Conservation (phyloP, 108 stramenopile genomes). For the Fragilariopsis cylindrus region DNA sequence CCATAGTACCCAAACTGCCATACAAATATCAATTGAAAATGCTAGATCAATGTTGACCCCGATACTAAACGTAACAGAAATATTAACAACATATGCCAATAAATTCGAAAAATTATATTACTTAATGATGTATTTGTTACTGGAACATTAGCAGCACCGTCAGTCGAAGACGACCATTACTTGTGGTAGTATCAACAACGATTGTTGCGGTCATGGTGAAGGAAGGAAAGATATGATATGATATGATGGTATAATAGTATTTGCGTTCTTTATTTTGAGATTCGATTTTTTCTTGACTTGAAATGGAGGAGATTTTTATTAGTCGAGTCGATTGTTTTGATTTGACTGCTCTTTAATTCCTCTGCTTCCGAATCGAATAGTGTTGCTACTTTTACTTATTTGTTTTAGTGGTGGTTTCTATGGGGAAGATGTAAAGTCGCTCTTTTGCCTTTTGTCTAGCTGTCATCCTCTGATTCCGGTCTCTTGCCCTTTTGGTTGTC, state of each 20-base stretch:
- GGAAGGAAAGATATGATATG: not conserved
- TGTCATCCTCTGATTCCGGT: too few species aligned
- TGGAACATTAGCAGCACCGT: not conserved
- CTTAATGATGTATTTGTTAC: not conserved
- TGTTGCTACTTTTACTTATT: too few species aligned
- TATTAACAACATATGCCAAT: not conserved
- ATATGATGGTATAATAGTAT: not conserved
- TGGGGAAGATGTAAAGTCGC: too few species aligned
- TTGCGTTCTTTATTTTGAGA: not conserved
- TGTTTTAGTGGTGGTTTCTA: too few species aligned
- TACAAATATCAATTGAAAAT: not conserved
- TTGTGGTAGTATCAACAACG: not conserved
- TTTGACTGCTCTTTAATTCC: too few species aligned
- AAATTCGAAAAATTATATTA: not conserved
- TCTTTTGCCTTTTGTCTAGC: too few species aligned
- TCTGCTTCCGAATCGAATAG: too few species aligned
- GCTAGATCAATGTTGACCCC: conserved; percentile 16
- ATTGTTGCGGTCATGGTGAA: not conserved
- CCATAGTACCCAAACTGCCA: not conserved
- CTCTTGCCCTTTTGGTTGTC: too few species aligned
- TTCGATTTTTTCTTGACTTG: not conserved
- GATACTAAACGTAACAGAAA: not conserved
- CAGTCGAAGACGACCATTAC: not conserved
- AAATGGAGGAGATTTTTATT: too few species aligned
- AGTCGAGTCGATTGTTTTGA: too few species aligned